Evolutionary conservation across 805 yeast genomes (phyloP), one percentile per base, ranked within the genome.

Genomic region (Wickerhamomyces chaumierensis): DNA sequence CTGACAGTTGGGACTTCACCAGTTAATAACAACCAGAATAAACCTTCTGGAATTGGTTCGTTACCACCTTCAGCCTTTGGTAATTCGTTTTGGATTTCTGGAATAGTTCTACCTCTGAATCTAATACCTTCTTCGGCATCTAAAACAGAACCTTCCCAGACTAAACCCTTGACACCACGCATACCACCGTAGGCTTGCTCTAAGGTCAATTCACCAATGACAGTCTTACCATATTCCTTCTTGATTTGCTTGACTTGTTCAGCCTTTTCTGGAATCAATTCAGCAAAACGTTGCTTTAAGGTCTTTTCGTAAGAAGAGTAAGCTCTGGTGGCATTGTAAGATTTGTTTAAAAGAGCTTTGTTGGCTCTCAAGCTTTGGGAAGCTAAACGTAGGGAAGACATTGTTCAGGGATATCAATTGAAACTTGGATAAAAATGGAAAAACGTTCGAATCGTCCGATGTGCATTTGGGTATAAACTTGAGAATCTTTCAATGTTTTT

Each of bases 261-360:
- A 52, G 82, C 82, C 71, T 84, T 84, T 56, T 75, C 87, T 49
- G 97, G 97, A 61, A 88, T 75, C 49, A 85, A 71, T 59, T 85
- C 94, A 41, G 87, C 94, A 60, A 92, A 88, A 61, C 94, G 80
- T 66, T 92, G 95, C 67, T 92, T 92, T 55, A 92, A 73, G 48
- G 96, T 79, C 71, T 74, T 58, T 39, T 57, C 61, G n/a, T 45
- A 36, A 16, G 51, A 39, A 18, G 55, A 46, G 46, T 52, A 52
- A n/a, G 45, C 39, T 52, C 56, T 53, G 23, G 48, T 40, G 33
- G 52, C 52, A 31, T 15, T 31, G 18, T 31, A 31, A 15, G 18
- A 15, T 31, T 17, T 31, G 17, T 15, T 35, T 20, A 36, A 34
- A 13, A 39, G 35, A 21, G 41, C 19, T 14, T 36, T 37, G 29